A percentile compares a stretch with the other conserved stretches of the same genome.
These are phyloP conservation scores for Lactarius tabidus DNA, from an alignment of 768 basidiomycete genomes.

Conservation along the genomic window DNA sequence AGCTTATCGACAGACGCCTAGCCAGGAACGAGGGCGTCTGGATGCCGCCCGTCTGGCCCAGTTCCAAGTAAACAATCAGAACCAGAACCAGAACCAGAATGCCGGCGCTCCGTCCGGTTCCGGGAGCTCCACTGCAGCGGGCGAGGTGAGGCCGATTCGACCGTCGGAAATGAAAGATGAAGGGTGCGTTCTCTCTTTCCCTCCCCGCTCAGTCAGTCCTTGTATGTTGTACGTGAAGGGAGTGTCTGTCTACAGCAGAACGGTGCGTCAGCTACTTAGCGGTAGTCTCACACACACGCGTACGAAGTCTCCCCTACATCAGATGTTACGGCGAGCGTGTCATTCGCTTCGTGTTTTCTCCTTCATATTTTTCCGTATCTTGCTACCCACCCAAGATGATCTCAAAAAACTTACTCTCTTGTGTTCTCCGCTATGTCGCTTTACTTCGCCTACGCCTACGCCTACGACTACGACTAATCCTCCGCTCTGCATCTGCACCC, in stretches of 20 bases:
- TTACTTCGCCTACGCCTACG: slow-evolving; percentile 23
- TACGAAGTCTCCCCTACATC: too few species aligned
- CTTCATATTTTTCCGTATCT: slow-evolving; percentile 19
- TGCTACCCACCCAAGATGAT: slow-evolving; percentile 22
- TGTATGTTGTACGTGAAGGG: slow-evolving; percentile 2
- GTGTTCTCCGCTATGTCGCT: slow-evolving; percentile 24
- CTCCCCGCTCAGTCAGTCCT: not conserved
- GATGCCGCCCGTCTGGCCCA: slow-evolving; percentile 20
- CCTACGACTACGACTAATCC: too few species aligned
- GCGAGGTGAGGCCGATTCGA: slow-evolving; percentile 52
- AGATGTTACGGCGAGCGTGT: too few species aligned
- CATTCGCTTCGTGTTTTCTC: too few species aligned
- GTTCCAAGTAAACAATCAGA: too few species aligned
- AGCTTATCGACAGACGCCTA: slow-evolving; percentile 58
- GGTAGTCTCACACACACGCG: slow-evolving; percentile 19
- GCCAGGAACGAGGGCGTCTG: slow-evolving; percentile 53
- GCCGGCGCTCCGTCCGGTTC: slow-evolving; percentile 11
- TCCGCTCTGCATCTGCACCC: slow-evolving; percentile 24
- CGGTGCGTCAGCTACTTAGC: slow-evolving; percentile 22
- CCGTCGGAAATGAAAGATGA: slow-evolving; percentile 96
- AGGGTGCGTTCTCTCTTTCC: slow-evolving; percentile 70
- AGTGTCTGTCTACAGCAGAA: not conserved
- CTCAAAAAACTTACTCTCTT: slow-evolving; percentile 22
- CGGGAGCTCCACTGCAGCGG: too few species aligned
- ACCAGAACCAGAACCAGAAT: too few species aligned